Base-by-base conservation (phyloP, 257 asterid species). In the Prunella vulgaris region DNA sequence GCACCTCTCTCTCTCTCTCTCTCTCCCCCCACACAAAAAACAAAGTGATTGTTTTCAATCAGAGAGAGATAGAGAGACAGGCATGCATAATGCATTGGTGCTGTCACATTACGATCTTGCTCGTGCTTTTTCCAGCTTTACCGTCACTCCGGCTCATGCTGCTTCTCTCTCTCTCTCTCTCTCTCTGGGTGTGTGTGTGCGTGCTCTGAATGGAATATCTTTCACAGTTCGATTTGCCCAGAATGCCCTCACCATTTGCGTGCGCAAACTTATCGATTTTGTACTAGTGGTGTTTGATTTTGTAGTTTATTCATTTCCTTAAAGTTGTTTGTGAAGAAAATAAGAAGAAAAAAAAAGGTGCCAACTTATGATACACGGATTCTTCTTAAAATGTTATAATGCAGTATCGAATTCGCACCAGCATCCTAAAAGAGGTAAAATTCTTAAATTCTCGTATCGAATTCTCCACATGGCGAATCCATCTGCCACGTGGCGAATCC, bases 61-160 rank as follows among this genome's bases (percentile, higher is more conserved):
- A 49, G n/a, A 58, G 57, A 58, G 25, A 21, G 78, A 70, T 35
- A 46, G 74, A 72, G 79, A 71, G 84, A 86, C 85, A 83, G 75
- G 88, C 93, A 86, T 86, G 96, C 91, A 66, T 46, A 79, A 76
- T 81, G 85, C 82, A 69, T 33, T 77, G 78, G 75, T 53, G 76
- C 65, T 73, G 82, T 82, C 76, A 78, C 73, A 61, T 65, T 56
- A 71, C 71, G 54, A 67, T 79, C 71, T 64, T 81, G 57, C 60
- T 38, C 74, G 72, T 70, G 66, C 59, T 75, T 76, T 78, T 12
- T 69, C 44, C 40, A 15, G 74, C 73, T 64, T 78, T 77, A 66
- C 68, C 35, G 83, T 57, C 67, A 25, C 51, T 60, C 38, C 49
- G 59, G 61, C 10, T 27, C 52, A 57, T 49, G 79, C 66, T 76